phyloP scores from a whole-genome alignment of 345 rosid genomes.

The Tarenaya hassleriana region DNA sequence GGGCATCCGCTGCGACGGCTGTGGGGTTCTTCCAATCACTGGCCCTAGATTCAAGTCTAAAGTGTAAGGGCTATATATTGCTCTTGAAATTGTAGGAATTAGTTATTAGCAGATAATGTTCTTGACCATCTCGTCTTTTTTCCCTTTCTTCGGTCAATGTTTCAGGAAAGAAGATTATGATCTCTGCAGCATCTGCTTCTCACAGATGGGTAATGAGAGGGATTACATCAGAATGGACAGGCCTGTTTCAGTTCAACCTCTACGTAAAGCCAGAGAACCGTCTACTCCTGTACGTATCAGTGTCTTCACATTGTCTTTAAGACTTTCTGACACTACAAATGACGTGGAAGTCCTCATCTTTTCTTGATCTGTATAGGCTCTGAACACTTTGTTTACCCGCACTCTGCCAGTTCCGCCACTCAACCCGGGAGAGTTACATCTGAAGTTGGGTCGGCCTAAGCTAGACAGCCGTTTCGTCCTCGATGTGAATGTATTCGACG shows the following conservation, averaged over 20 bases:
- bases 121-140: neutral
- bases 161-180: slow-evolving; percentile 75
- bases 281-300: slow-evolving; percentile 34
- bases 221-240: slow-evolving; percentile 68
- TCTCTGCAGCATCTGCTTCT: slow-evolving; percentile 83
- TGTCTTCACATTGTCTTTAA: slow-evolving; percentile 18
- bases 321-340: slow-evolving; percentile 1
- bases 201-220: slow-evolving; percentile 53
- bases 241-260: slow-evolving; percentile 36
- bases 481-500: slow-evolving; percentile 86
- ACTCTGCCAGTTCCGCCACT: slow-evolving; percentile 22
- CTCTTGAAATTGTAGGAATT: neutral
- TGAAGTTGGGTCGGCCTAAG: slow-evolving; percentile 38
- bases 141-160: neutral
- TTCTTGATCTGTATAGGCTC: slow-evolving; percentile 6
- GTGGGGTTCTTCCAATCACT: slow-evolving; percentile 83
- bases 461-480: slow-evolving; percentile 69
- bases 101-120: neutral
- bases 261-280: slow-evolving; percentile 30
- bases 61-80: slow-evolving; percentile 50
- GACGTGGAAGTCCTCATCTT: slow-evolving; percentile 15
- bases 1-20: slow-evolving; percentile 84
- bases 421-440: slow-evolving; percentile 14
- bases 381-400: slow-evolving; percentile 29
- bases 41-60: slow-evolving; percentile 87